Evolutionary conservation across 495 filamentous ascomycete genomes (phyloP).

Genomic region (Penicilliopsis zonata): DNA sequence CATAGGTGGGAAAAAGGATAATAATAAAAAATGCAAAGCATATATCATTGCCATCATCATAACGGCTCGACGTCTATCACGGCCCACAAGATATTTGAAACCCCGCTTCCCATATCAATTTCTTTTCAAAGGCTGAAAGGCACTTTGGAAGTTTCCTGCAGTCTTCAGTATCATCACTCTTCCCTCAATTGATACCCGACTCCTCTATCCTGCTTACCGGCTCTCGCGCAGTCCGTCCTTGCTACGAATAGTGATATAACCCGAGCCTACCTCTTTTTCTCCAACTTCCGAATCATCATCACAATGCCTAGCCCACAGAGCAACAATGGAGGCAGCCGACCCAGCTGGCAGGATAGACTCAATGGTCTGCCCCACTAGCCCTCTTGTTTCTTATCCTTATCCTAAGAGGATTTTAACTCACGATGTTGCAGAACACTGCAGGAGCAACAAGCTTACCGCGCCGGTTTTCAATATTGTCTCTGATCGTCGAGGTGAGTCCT

Average conservation of each 20-base stretch:
- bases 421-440: conserved; percentile 45
- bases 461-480: conserved; percentile 64
- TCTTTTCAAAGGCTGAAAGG: conserved; percentile 10
- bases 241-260: conserved; percentile 1
- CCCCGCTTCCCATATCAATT: conserved; percentile 28
- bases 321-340: conserved; percentile 7
- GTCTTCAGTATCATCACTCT: conserved; percentile 3
- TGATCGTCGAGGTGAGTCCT: conserved; percentile 59
- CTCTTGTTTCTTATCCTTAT: not conserved
- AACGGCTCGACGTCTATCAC: conserved; percentile 17
- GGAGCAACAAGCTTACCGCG: conserved; percentile 33
- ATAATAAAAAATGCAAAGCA: conserved; percentile 6
- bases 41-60: conserved; percentile 11
- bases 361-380: conserved; percentile 28
- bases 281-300: conserved; percentile 3
- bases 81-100: conserved; percentile 33
- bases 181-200: conserved; percentile 11
- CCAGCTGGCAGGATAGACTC: conserved; percentile 41
- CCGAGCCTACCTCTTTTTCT: not conserved
- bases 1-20: conserved; percentile 1
- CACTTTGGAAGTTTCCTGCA: conserved; percentile 13
- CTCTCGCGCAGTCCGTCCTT: not conserved
- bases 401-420: conserved; percentile 3
- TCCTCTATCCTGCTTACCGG: conserved; percentile 3
- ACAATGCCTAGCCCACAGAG: conserved; percentile 22